phyloP scores from a whole-genome alignment of 148 eudicot species.

The Nepenthes mirabilis region DNA sequence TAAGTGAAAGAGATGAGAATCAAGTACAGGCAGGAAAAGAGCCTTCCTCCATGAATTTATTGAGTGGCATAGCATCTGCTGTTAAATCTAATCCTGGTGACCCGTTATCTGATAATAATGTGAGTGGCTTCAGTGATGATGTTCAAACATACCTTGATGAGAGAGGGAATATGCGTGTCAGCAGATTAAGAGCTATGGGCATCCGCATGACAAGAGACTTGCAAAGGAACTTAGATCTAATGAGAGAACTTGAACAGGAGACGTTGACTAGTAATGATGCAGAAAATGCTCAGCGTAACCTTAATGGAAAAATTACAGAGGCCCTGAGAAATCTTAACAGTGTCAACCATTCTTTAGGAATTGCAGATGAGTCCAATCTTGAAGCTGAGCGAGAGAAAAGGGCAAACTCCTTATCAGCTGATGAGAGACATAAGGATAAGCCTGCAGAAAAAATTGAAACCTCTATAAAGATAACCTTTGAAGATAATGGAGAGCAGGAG shows the following conservation, averaged over 20 bases:
- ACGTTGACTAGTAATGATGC: conserved; percentile 5
- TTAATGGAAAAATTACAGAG: conserved; percentile 9
- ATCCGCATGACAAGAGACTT: conserved; percentile 92
- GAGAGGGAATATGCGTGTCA: conserved; percentile 53
- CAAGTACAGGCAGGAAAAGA: conserved; percentile 25
- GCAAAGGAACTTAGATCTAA: conserved; percentile 81
- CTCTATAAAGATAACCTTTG: conserved; percentile 57
- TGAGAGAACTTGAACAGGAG: conserved; percentile 64
- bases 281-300: conserved; percentile 10
- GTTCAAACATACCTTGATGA: conserved; percentile 72
- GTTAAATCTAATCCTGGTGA: conserved; percentile 19
- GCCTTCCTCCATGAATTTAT: conserved; percentile 14
- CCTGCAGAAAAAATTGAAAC: conserved; percentile 15
- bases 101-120: conserved; percentile 25
- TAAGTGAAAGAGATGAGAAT: conserved; percentile 18
- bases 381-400: conserved; percentile 9
- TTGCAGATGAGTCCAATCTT: conserved; percentile 11
- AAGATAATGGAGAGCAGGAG: conserved; percentile 28
- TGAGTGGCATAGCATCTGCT: conserved; percentile 18
- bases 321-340: conserved; percentile 7
- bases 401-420: conserved; percentile 13
- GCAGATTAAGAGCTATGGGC: conserved; percentile 83
- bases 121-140: conserved; percentile 23
- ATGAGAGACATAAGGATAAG: conserved; percentile 13
- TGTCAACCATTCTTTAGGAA: conserved; percentile 15